A percentile compares a stretch with the other conserved stretches of the same genome.
Conservation (phyloP, 345 rosid genomes). For the Microthlaspi erraticum region DNA sequence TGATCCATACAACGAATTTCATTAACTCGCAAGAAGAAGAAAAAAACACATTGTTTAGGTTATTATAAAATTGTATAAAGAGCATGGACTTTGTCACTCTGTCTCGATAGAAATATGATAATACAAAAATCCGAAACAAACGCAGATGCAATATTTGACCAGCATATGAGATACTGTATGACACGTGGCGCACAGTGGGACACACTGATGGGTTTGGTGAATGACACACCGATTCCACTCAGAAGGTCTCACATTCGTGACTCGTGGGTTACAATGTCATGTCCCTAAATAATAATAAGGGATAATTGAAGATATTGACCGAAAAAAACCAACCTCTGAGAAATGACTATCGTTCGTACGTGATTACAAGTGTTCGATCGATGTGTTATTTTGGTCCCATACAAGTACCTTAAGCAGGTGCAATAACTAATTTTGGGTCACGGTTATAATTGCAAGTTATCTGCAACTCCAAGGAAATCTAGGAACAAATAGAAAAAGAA, state of each 20-base stretch:
- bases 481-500: background rate
- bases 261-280: constrained; percentile 41
- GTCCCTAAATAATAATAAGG: constrained; percentile 15
- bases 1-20: constrained; percentile 29
- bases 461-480: constrained; percentile 9
- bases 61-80: constrained; percentile 20
- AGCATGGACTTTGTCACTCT: constrained; percentile 38
- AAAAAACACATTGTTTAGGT: background rate
- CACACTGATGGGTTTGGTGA: constrained; percentile 34
- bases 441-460: constrained; percentile 7
- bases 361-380: constrained; percentile 33
- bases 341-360: constrained; percentile 3
- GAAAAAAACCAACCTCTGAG: background rate
- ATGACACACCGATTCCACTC: constrained; percentile 30
- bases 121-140: constrained; percentile 25
- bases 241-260: constrained; percentile 28
- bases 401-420: constrained; percentile 16
- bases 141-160: constrained; percentile 46
- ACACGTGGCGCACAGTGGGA: constrained; percentile 37
- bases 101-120: constrained; percentile 23
- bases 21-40: background rate
- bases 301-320: constrained; percentile 2
- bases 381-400: constrained; percentile 33
- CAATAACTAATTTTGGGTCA: constrained; percentile 26
- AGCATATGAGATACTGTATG: constrained; percentile 15